Base-by-base conservation (phyloP, 129 eudicot genomes). In the Chrysanthemum seticuspe region DNA sequence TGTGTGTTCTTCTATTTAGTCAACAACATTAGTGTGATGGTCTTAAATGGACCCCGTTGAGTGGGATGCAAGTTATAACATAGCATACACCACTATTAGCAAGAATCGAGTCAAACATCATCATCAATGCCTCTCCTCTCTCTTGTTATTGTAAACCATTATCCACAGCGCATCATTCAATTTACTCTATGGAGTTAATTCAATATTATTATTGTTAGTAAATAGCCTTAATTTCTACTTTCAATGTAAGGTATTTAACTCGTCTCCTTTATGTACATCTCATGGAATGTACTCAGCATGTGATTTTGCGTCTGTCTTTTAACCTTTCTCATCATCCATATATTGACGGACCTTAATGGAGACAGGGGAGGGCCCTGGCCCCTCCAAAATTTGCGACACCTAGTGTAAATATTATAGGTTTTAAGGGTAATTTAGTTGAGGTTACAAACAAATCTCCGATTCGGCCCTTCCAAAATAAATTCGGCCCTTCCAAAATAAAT, bases 41-140 rank as follows among this genome's bases (percentile, higher is more conserved):
- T 56, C 68, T 51, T 57, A 16, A 68, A 31, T 67, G 74, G 68
- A 45, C 61, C 68, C 74, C 58, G n/a, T 25, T 60, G 27, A 59
- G 68, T 72, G 58, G 64, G 2, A 40, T 59, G 56, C 79, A 67
- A 31, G 27, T 13, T 12, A 31, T 72, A 21, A 60, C 44, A 10
- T 34, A 40, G 8, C 25, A 27, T 49, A 34, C 14, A 50, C 31
- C 0, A 59, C 58, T 21, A 44, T 27, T 25, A 60, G 31, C 23
- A 56, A 40, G 15, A n/a, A 68, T 50, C 6, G 47, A 59, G 75
- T 76, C 80, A 76, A 76, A 76, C 66, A 76, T 51, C 70, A 68
- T 60, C 59, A 73, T 70, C 73, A 68, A 74, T 74, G 77, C 55
- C 13, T 62, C 69, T 72, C 59, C 45, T 72, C 69, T 74, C 71